These are phyloP conservation scores for Rhynchospora breviuscula DNA, from an alignment of 176 grass and related monocot genomes.

Conservation along the genomic window DNA sequence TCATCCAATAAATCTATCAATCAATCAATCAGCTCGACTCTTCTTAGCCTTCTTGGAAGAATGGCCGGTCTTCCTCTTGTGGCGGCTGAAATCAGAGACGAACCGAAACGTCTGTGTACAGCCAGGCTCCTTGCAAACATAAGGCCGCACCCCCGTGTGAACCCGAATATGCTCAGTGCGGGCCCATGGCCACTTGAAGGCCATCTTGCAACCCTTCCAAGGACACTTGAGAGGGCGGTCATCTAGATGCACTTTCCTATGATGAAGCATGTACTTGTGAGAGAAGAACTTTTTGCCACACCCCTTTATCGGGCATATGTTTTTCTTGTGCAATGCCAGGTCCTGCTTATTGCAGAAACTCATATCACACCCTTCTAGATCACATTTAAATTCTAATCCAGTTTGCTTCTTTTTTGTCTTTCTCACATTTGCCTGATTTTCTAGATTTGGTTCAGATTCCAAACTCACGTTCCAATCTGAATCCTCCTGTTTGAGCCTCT, in stretches of 20 bases:
- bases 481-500: slow-evolving; percentile 29
- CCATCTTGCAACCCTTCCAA: slow-evolving; percentile 76
- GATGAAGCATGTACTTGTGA: slow-evolving; percentile 93
- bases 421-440: slow-evolving; percentile 35
- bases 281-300: slow-evolving; percentile 97
- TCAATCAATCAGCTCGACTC: slow-evolving; percentile 20
- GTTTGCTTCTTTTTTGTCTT: slow-evolving; percentile 39
- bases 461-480: slow-evolving; percentile 28
- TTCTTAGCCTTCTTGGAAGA: slow-evolving; percentile 57
- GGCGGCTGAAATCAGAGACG: slow-evolving; percentile 94
- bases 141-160: slow-evolving; percentile 80
- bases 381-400: slow-evolving; percentile 47
- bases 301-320: slow-evolving; percentile 88
- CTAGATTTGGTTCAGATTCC: slow-evolving; percentile 38
- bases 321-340: slow-evolving; percentile 67
- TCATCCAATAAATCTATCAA: slow-evolving; percentile 16
- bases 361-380: slow-evolving; percentile 89
- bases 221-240: slow-evolving; percentile 81
- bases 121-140: slow-evolving; percentile 67
- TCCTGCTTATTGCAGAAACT: slow-evolving; percentile 80
- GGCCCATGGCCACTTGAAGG: slow-evolving; percentile 99
- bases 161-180: slow-evolving; percentile 94
- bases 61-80: slow-evolving; percentile 99
- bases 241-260: slow-evolving; percentile 92
- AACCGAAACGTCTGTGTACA: slow-evolving; percentile 95